phyloP scores from a whole-genome alignment of 192 early-diverging fungal genomes.

The Mortierella antarctica region DNA sequence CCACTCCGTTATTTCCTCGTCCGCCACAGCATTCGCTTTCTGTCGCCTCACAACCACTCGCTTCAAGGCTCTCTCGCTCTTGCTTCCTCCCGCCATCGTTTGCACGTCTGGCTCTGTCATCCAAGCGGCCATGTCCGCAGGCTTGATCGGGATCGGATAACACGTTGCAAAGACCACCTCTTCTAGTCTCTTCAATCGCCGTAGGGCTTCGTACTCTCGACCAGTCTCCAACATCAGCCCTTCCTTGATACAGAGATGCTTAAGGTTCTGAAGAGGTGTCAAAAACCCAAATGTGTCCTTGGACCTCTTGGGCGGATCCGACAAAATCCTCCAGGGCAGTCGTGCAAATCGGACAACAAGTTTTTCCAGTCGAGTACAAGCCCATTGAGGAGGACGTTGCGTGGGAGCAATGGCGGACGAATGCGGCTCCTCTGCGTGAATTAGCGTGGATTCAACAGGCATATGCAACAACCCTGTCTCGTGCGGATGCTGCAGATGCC shows the following conservation, averaged over 20 bases:
- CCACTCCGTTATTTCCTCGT: conserved; percentile 26
- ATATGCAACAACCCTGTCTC: too few species aligned
- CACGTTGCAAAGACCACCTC: conserved; percentile 45
- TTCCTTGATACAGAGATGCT: conserved; percentile 43
- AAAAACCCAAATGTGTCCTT: conserved; percentile 35
- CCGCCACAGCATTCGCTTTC: conserved; percentile 14
- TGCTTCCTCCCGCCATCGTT: neutral
- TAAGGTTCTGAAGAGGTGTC: conserved; percentile 13
- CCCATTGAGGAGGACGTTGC: conserved; percentile 15
- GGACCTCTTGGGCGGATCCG: conserved; percentile 29
- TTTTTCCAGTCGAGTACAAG: conserved; percentile 25
- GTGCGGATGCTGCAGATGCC: too few species aligned
- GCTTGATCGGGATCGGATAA: conserved; percentile 49
- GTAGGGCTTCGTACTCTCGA: conserved; percentile 38
- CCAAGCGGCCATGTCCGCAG: conserved; percentile 10
- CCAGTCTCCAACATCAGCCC: conserved; percentile 39
- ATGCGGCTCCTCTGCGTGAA: too few species aligned
- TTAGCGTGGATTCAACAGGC: too few species aligned
- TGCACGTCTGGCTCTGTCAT: neutral
- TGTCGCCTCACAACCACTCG: conserved; percentile 24
- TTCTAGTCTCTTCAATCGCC: conserved; percentile 5
- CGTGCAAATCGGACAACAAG: conserved; percentile 36
- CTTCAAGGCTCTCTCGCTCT: neutral
- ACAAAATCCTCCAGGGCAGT: conserved; percentile 31
- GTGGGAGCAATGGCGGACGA: neutral